phyloP scores from a whole-genome alignment of 176 grass and related monocot genomes.

The Pontederia paniculata region DNA sequence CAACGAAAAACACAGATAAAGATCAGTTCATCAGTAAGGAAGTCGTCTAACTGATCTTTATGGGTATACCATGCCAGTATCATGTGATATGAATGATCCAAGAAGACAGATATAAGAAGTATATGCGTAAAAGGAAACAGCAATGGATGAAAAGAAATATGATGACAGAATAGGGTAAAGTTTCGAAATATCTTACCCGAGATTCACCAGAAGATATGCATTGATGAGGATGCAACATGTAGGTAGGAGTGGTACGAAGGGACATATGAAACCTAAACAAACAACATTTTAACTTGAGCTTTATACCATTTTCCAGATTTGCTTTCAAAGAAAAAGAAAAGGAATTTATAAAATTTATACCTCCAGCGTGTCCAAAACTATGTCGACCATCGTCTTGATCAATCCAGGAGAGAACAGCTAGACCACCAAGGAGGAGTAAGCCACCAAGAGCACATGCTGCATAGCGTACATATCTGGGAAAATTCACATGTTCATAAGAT shows the following conservation, averaged over 20 bases:
- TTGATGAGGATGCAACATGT: conserved; percentile 67
- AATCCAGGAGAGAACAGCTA: conserved; percentile 49
- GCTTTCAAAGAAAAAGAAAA: not conserved
- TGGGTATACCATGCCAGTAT: too few relatives aligned
- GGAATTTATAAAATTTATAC: conserved; percentile 6
- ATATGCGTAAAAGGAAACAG: not conserved
- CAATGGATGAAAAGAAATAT: not conserved
- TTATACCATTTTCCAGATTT: too few relatives aligned
- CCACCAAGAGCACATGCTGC: conserved; percentile 30
- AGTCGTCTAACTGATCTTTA: too few relatives aligned
- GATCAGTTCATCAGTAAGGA: too few relatives aligned
- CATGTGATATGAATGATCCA: too few relatives aligned
- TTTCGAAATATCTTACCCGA: conserved; percentile 18
- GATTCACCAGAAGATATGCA: conserved; percentile 61
- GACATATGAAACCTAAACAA: conserved; percentile 60
- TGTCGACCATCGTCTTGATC: conserved; percentile 61
- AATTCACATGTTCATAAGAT: not conserved
- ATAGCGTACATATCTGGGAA: conserved; percentile 28
- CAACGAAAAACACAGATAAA: too few relatives aligned
- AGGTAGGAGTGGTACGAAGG: conserved; percentile 66
- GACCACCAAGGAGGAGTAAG: conserved; percentile 41
- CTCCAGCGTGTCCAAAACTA: conserved; percentile 67
- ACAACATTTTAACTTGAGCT: too few relatives aligned
- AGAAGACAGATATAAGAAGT: too few relatives aligned
- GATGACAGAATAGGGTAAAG: not conserved